These are phyloP conservation scores for Aspergillus pseudoviridinutans DNA, from an alignment of 2,329 filamentous ascomycete species.

Conservation along the genomic window DNA sequence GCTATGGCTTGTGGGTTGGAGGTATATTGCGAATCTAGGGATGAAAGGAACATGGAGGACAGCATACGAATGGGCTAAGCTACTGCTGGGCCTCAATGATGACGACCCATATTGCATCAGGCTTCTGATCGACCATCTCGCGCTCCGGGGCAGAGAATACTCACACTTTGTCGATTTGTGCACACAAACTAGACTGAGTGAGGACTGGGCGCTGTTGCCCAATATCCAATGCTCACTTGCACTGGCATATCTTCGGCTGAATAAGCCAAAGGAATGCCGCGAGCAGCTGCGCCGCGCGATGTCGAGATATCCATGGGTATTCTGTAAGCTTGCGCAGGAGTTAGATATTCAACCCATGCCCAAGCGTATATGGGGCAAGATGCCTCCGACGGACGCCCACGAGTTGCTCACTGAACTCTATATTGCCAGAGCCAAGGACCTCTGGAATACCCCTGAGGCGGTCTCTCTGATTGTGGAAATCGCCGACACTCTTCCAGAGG, in stretches of 20 bases:
- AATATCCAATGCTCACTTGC: slow-evolving; percentile 74
- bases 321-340: slow-evolving; percentile 73
- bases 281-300: slow-evolving; percentile 65
- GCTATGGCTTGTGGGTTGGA: slow-evolving; percentile 84
- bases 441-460: slow-evolving; percentile 79
- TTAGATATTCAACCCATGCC: slow-evolving; percentile 73
- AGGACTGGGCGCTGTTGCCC: slow-evolving; percentile 54
- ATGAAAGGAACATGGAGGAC: slow-evolving; percentile 93
- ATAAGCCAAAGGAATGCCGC: slow-evolving; percentile 62
- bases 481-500: slow-evolving; percentile 51
- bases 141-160: slow-evolving; percentile 74
- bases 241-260: slow-evolving; percentile 69
- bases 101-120: slow-evolving; percentile 79
- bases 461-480: slow-evolving; percentile 66
- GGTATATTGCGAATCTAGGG: slow-evolving; percentile 79
- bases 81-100: slow-evolving; percentile 71
- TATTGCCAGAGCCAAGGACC: slow-evolving; percentile 68
- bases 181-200: slow-evolving; percentile 47
- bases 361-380: slow-evolving; percentile 75
- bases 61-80: slow-evolving; percentile 87
- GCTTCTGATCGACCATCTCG: slow-evolving; percentile 77
- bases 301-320: slow-evolving; percentile 76
- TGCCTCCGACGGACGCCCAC: slow-evolving; percentile 61
- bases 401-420: slow-evolving; percentile 73
- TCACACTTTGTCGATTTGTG: slow-evolving; percentile 70